Conservation (phyloP, 805 yeast genomes). For the Kazachstania africana region DNA sequence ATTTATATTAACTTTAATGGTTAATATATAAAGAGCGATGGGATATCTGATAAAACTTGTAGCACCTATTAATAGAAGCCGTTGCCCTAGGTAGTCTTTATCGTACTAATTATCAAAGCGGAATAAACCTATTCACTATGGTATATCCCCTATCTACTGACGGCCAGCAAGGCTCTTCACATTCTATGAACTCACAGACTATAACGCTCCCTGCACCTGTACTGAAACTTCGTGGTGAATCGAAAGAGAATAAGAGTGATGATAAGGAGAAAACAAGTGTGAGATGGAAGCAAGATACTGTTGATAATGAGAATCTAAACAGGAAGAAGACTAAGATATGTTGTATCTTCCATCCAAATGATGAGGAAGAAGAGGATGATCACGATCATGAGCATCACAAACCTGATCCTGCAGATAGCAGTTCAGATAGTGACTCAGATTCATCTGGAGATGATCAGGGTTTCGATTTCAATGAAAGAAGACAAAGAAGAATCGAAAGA, state of each 20-base stretch:
- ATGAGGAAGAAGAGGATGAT: conserved; percentile 29
- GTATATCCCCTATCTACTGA: too few species aligned
- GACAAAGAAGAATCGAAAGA: conserved; percentile 25
- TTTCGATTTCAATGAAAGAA: conserved; percentile 23
- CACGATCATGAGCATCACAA: conserved; percentile 9
- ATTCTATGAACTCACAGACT: too few species aligned
- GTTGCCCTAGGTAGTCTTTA: too few species aligned
- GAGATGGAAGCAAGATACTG: conserved; percentile 73
- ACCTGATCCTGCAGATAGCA: conserved; percentile 15
- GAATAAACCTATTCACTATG: too few species aligned
- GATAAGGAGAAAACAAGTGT: conserved; percentile 38
- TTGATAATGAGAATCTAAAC: conserved; percentile 83
- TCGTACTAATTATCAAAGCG: too few species aligned
- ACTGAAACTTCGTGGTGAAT: conserved; percentile 17
- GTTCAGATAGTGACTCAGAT: conserved; percentile 15
- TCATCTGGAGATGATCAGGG: conserved; percentile 31
- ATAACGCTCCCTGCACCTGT: too few species aligned
- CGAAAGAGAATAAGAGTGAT: conserved; percentile 1
- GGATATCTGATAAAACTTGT: too few species aligned
- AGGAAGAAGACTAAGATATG: conserved; percentile 88
- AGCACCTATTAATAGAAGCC: too few species aligned
- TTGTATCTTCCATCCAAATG: conserved; percentile 75
- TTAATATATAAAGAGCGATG: too few species aligned
- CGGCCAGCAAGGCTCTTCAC: too few species aligned
- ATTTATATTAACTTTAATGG: too few species aligned